Evolutionary conservation across 129 eudicot genomes (phyloP), one percentile per base, ranked within the genome.

Genomic region (Tagetes patula): DNA sequence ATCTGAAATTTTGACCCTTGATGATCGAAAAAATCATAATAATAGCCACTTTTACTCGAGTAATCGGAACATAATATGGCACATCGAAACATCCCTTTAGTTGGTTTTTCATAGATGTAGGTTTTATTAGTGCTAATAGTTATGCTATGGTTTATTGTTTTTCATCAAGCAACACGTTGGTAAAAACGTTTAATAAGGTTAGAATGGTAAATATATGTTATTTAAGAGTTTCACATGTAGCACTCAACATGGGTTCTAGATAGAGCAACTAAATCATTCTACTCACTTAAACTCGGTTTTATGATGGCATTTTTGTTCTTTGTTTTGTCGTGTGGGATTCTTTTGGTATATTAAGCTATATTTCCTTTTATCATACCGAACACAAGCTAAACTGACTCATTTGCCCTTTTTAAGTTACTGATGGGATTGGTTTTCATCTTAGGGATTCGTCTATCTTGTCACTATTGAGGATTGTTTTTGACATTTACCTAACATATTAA

Each of bases 381-480:
- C 40, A 13, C 27, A 76, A 32, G 67, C 40, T 46, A 60, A 62
- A 77, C 5, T 77, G 70, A 69, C 76, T 70, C 45, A 48, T 49
- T 48, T 77, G 62, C 8, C 43, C 76, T 37, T 68, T 43, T 43
- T 58, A 56, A 69, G 81, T 70, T 77, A 67, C 47, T 45, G 56
- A 67, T 12, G 79, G 72, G 40, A 39, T 33, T 73, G 59, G 4
- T 32, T 67, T 56, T 76, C 20, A 14, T 67, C 20, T 42, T 4
- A 39, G 42, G 36, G 31, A 76, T 67, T 76, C 65, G 36, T 54
- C 50, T 67, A 37, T 70, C 59, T 31, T 31, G 39, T 75, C 43
- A 36, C 10, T 37, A 20, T 69, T 9, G 13, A 58, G 52, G 43
- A 65, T 46, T 0, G 62, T 32, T 46, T 77, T 69, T 31, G 63